Conservation (phyloP, 306 rosid species). For the Sesbania bispinosa region DNA sequence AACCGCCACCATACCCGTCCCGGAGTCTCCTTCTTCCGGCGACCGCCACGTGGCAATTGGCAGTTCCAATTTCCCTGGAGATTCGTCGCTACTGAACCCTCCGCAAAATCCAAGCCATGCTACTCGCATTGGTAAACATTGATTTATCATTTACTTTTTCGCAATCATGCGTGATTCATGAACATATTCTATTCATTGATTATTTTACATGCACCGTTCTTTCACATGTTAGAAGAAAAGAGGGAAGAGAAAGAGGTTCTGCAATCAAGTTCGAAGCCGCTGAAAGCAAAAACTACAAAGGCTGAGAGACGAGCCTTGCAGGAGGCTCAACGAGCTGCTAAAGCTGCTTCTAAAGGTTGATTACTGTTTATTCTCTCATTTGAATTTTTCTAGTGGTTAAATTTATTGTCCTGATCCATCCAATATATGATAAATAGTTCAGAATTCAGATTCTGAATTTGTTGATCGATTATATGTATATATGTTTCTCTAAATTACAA, state of each 20-base stretch:
- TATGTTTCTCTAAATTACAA: background rate
- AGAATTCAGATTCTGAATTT: background rate
- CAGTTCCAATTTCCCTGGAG: background rate
- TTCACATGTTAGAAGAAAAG: constrained; percentile 35
- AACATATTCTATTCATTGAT: background rate
- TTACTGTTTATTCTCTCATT: background rate
- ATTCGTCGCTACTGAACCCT: background rate
- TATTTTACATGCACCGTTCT: background rate
- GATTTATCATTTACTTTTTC: background rate
- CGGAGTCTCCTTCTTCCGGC: background rate
- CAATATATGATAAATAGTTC: background rate
- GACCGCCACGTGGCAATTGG: background rate
- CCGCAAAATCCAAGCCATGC: too few relatives aligned
- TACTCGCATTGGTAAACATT: background rate
- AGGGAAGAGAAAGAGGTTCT: constrained; percentile 25
- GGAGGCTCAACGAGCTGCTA: constrained; percentile 81
- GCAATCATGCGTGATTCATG: background rate
- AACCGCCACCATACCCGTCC: background rate
- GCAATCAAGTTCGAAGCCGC: constrained; percentile 34
- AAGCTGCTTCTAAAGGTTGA: constrained; percentile 59
- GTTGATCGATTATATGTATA: background rate
- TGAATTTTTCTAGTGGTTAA: background rate
- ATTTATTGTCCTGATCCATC: too few relatives aligned
- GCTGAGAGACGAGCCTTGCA: constrained; percentile 83
- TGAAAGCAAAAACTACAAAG: constrained; percentile 55